Base-by-base conservation (phyloP, 1,284 basidiomycete genomes). In the Irpex sp. region DNA sequence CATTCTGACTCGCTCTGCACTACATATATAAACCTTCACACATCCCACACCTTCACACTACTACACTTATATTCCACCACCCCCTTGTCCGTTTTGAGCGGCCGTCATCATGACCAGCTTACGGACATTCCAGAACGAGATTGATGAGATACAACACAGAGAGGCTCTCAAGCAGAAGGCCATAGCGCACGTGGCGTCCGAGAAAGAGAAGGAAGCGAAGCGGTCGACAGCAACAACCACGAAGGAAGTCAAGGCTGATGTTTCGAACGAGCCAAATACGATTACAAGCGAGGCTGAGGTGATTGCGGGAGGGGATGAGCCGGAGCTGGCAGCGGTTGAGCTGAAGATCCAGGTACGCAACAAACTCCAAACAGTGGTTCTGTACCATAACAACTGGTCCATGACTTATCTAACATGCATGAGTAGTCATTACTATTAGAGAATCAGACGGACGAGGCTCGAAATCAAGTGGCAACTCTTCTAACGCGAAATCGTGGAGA, bases 61-160 rank as follows among this genome's bases (percentile, higher is more conserved):
- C 4, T 26, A 3, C 26, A 26, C 26, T 26, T 26, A 26, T 26
- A 26, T 26, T 26, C 26, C 26, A 3, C 26, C 26, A 43, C 7
- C 33, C 19, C 56, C 19, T 31, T 35, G n/a, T 19, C 8, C 26
- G 3, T 57, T 26, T 3, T 33, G 11, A n/a, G 17, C 56, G 13
- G 37, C 9, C 58, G 31, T 64, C 64, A 68, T 61, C 64, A 90
- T 88, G 87, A 82, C 88, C 36, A 84, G 79, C 62, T 76, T 92
- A 70, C 83, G 83, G 58, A 84, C 79, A 60, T 92, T 92, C 72
- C 90, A 92, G 73, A 81, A 75, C 68, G 89, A 91, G 75, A 92
- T 92, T 64, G 86, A 92, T 65, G 82, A 88, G 67, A 88, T 92
- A 70, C 84, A 85, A 62, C 77, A 81, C 66, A 83, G 85, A 58